These are phyloP conservation scores for Aureobasidium zeae DNA, from an alignment of 2,329 filamentous ascomycete genomes.

Conservation along the genomic window DNA sequence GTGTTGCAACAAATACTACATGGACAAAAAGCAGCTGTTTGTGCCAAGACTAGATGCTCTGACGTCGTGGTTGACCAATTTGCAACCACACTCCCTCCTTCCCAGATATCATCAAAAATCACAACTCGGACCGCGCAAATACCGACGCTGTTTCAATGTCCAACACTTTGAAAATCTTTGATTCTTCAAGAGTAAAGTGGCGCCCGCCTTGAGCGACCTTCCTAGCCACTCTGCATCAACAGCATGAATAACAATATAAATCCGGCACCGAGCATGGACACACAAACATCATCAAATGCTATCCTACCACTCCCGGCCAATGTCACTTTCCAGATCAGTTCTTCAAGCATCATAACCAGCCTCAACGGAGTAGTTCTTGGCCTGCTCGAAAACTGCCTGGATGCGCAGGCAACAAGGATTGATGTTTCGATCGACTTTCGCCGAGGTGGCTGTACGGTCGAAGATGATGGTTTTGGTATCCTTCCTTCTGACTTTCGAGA, in stretches of 20 bases:
- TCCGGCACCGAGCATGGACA: neutral
- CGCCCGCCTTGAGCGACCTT: constrained; percentile 4
- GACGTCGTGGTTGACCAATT: too few species aligned
- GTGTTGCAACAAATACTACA: too few species aligned
- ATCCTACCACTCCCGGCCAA: constrained; percentile 52
- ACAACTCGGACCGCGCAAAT: too few species aligned
- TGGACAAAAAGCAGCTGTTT: too few species aligned
- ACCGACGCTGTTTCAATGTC: too few species aligned
- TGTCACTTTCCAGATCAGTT: constrained; percentile 71
- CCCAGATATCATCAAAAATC: too few species aligned
- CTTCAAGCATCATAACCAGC: constrained; percentile 68
- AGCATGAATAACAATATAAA: constrained; percentile 3
- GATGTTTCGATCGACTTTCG: constrained; percentile 63
- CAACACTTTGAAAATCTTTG: neutral
- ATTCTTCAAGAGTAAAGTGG: constrained; percentile 6
- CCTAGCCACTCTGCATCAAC: neutral
- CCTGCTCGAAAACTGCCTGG: constrained; percentile 74
- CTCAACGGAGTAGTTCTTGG: constrained; percentile 63
- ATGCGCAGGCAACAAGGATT: constrained; percentile 63
- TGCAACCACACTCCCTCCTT: too few species aligned
- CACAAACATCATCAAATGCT: constrained; percentile 1
- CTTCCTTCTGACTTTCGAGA: constrained; percentile 60
- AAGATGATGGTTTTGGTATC: constrained; percentile 81
- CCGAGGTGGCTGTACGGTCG: constrained; percentile 66
- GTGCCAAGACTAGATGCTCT: too few species aligned